Evolutionary conservation across 768 basidiomycete genomes (phyloP).

Genomic region (Naganishia kalamii): DNA sequence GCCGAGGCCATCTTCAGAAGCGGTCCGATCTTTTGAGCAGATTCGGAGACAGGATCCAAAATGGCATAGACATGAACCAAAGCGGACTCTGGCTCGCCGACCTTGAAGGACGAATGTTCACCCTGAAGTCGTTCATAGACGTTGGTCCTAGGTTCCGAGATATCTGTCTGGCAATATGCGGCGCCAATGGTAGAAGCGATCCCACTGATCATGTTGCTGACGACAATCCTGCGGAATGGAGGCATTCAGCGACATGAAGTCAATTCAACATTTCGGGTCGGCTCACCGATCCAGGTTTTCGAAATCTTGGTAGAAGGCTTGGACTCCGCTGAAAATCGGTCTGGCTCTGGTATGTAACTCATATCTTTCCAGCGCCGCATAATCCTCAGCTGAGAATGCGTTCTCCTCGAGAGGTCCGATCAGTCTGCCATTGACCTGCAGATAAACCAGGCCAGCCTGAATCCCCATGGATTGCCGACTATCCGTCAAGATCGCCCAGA

Average conservation of each 20-base stretch:
- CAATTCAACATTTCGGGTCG: neutral
- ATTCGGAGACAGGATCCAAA: slow-evolving; percentile 76
- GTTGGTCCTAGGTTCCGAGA: slow-evolving; percentile 28
- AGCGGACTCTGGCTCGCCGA: slow-evolving; percentile 64
- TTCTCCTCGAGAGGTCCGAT: slow-evolving; percentile 63
- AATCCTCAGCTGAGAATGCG: slow-evolving; percentile 66
- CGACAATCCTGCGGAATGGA: slow-evolving; percentile 50
- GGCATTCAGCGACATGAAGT: neutral
- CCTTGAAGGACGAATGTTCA: slow-evolving; percentile 51
- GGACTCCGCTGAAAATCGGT: slow-evolving; percentile 63
- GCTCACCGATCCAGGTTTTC: slow-evolving; percentile 51
- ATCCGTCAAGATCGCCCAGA: slow-evolving; percentile 34
- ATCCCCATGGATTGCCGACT: slow-evolving; percentile 53
- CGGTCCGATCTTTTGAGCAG: slow-evolving; percentile 78
- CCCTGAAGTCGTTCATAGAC: slow-evolving; percentile 48
- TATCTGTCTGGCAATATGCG: slow-evolving; percentile 51
- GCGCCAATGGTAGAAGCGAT: slow-evolving; percentile 67
- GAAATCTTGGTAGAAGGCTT: slow-evolving; percentile 52
- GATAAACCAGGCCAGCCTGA: slow-evolving; percentile 56
- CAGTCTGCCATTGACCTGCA: slow-evolving; percentile 80
- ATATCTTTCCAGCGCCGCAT: slow-evolving; percentile 62
- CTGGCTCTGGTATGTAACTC: slow-evolving; percentile 66
- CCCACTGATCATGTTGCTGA: slow-evolving; percentile 59
- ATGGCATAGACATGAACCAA: slow-evolving; percentile 65
- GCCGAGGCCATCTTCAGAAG: slow-evolving; percentile 53